phyloP scores from a whole-genome alignment of 1,139 yeast genomes.

The Kluyveromyces sp. region DNA sequence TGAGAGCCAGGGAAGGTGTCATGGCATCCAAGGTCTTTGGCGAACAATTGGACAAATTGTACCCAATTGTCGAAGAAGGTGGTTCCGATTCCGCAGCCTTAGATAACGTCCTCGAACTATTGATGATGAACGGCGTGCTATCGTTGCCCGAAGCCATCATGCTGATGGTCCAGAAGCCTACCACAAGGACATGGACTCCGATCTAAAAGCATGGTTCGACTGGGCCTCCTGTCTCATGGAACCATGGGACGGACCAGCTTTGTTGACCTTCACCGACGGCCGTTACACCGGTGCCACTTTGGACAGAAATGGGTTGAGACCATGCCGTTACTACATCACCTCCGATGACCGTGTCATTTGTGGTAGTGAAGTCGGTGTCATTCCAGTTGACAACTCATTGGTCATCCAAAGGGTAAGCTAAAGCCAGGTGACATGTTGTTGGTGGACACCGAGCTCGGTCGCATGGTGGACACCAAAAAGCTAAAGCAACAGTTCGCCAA shows the following conservation, averaged over 20 bases:
- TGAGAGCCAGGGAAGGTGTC: slow-evolving; percentile 97
- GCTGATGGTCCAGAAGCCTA: slow-evolving; percentile 96
- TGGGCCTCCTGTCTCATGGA: slow-evolving; percentile 99
- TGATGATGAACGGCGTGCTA: slow-evolving; percentile 85
- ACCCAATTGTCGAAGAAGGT: slow-evolving; percentile 96
- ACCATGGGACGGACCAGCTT: slow-evolving; percentile 99
- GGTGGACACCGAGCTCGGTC: slow-evolving; percentile 88
- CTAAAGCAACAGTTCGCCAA: slow-evolving; percentile 76
- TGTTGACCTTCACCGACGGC: slow-evolving; percentile 94
- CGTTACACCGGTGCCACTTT: slow-evolving; percentile 97
- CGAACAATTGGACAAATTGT: slow-evolving; percentile 81
- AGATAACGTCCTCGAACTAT: slow-evolving; percentile 87
- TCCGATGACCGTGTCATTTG: slow-evolving; percentile 93
- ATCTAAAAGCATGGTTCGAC: slow-evolving; percentile 89
- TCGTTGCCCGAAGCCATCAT: slow-evolving; percentile 95
- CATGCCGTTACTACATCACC: slow-evolving; percentile 94
- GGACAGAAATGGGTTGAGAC: slow-evolving; percentile 96
- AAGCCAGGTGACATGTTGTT: slow-evolving; percentile 95
- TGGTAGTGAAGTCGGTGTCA: slow-evolving; percentile 97
- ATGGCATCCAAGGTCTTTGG: slow-evolving; percentile 85
- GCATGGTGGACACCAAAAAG: slow-evolving; percentile 88
- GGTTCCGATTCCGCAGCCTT: slow-evolving; percentile 99
- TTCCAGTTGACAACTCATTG: slow-evolving; percentile 76
- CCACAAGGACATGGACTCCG: slow-evolving; percentile 94
- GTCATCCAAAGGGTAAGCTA: slow-evolving; percentile 83